Evolutionary conservation across 73 alveolate species (phyloP).

Genomic region (Paramecium biaurelia): DNA sequence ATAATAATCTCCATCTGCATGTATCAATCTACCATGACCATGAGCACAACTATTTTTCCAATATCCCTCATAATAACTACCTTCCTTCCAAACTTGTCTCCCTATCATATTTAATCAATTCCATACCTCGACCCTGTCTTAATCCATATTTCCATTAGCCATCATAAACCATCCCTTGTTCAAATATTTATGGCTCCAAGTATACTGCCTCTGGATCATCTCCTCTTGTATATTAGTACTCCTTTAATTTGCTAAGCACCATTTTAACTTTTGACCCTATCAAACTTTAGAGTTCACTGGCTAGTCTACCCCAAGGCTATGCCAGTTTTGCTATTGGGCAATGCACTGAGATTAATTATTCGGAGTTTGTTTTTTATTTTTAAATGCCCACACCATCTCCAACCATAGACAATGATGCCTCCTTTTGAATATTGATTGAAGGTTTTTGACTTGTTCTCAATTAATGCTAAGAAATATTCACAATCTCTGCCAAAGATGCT

Average conservation of each 20-base stretch:
- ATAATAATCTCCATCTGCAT: conserved; percentile 74
- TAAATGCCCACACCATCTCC: background rate
- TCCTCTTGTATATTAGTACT: background rate
- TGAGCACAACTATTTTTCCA: conserved; percentile 80
- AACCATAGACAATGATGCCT: background rate
- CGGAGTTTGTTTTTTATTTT: background rate
- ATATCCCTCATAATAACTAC: conserved; percentile 77
- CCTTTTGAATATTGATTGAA: background rate
- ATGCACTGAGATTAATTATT: background rate
- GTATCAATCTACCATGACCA: conserved; percentile 83
- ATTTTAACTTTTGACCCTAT: background rate
- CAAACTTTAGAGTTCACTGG: background rate
- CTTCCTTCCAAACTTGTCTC: conserved; percentile 75
- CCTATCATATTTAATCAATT: conserved; percentile 14
- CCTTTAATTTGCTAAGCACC: background rate
- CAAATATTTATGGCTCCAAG: conserved; percentile 31
- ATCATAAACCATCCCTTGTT: conserved; percentile 62
- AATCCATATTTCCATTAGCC: conserved; percentile 70
- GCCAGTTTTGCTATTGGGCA: background rate
- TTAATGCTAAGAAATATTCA: background rate
- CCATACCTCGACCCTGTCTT: conserved; percentile 65
- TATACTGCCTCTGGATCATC: conserved; percentile 57
- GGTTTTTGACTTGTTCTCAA: conserved; percentile 27
- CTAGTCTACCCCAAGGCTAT: background rate
- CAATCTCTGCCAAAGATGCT: background rate